Conservation (phyloP, 1,139 yeast species). For the Pichia sp. region DNA sequence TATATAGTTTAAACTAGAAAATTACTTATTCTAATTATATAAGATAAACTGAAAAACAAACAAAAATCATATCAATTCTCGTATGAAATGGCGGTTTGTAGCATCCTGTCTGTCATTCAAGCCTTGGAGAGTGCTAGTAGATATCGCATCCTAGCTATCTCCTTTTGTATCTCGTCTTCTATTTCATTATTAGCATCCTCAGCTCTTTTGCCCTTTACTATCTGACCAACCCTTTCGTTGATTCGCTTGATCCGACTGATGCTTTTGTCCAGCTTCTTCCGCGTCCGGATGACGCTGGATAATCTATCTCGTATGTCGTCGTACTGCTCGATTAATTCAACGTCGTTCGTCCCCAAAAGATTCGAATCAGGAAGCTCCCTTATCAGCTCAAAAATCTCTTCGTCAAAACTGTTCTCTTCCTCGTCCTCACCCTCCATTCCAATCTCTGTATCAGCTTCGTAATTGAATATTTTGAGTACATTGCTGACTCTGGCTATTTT, state of each 20-base stretch:
- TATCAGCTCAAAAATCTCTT: slow-evolving; percentile 21
- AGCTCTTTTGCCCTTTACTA: neutral
- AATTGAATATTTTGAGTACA: slow-evolving; percentile 19
- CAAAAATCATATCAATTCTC: neutral
- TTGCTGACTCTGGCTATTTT: slow-evolving; percentile 26
- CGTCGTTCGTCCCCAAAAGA: slow-evolving; percentile 19
- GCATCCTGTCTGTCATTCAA: neutral
- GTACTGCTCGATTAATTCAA: slow-evolving; percentile 22
- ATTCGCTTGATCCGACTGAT: slow-evolving; percentile 19
- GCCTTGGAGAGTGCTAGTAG: slow-evolving; percentile 2
- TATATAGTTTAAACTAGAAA: neutral
- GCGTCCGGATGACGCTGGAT: slow-evolving; percentile 15
- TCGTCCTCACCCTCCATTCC: neutral
- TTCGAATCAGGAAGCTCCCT: slow-evolving; percentile 29
- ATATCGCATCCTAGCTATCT: slow-evolving; percentile 10
- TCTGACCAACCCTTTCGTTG: neutral
- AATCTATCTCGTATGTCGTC: slow-evolving; percentile 19
- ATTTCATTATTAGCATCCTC: neutral
- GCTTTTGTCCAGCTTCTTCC: slow-evolving; percentile 18
- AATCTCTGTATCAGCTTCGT: neutral
- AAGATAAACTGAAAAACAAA: neutral
- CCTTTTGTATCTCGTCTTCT: neutral
- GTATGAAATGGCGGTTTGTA: neutral
- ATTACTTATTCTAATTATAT: neutral
- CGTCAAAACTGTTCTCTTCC: slow-evolving; percentile 9